phyloP scores from a whole-genome alignment of 2,329 filamentous ascomycete species.

The Botrytis tulipae region DNA sequence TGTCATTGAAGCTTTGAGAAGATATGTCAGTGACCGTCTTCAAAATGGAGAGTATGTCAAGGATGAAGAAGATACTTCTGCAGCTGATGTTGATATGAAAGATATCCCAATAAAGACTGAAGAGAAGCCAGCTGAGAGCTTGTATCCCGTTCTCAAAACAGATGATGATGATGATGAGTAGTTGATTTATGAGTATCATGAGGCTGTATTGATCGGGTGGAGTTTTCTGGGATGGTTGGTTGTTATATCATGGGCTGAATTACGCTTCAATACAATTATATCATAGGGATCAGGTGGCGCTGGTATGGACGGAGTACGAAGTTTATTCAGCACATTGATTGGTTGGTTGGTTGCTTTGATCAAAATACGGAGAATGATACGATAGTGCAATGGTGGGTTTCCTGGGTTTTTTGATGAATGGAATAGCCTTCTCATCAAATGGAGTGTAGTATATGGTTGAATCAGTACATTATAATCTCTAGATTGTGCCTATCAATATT shows the following conservation, averaged over 20 bases:
- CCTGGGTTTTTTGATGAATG: background rate
- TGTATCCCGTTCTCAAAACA: slow-evolving; percentile 31
- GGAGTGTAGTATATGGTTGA: background rate
- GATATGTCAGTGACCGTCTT: slow-evolving; percentile 57
- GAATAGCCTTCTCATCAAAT: background rate
- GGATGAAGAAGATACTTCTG: slow-evolving; percentile 32
- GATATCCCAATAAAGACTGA: slow-evolving; percentile 4
- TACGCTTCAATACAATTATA: background rate
- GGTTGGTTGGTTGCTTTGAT: background rate
- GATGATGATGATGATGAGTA: slow-evolving; percentile 27
- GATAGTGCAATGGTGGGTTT: background rate
- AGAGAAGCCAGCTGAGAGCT: slow-evolving; percentile 25
- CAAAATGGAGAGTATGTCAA: slow-evolving; percentile 53
- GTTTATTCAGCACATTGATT: background rate
- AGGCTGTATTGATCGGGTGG: background rate
- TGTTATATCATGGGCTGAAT: background rate
- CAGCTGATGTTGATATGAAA: slow-evolving; percentile 25
- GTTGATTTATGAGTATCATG: background rate
- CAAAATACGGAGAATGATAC: background rate
- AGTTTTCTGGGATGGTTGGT: slow-evolving; percentile 1
- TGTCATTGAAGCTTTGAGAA: slow-evolving; percentile 59
- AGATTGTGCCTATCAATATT: background rate
- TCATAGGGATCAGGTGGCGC: background rate
- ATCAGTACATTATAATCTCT: background rate
- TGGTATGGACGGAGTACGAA: background rate